phyloP scores from a whole-genome alignment of 2,329 filamentous ascomycete genomes.

The Aureobasidium mangrovei region DNA sequence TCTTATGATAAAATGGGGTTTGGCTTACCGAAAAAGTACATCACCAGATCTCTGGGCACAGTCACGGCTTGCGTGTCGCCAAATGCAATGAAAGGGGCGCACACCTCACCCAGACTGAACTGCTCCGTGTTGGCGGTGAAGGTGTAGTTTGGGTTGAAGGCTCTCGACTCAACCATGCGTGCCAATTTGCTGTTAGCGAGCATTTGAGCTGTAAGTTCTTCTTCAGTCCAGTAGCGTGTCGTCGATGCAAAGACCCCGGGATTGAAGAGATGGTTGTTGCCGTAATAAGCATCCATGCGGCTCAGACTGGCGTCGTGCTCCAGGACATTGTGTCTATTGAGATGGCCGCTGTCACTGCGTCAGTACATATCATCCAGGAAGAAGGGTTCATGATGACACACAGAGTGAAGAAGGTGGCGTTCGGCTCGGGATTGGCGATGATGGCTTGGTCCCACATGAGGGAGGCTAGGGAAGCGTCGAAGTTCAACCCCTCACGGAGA shows the following conservation, averaged over 20 bases:
- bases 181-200: background rate
- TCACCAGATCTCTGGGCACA: background rate
- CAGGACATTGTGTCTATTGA: background rate
- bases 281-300: background rate
- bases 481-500: background rate
- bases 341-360: background rate
- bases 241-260: background rate
- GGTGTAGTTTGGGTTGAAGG: background rate
- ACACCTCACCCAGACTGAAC: background rate
- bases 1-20: too few species aligned
- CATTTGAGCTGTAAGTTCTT: background rate
- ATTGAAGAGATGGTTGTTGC: background rate
- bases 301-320: background rate
- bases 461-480: background rate
- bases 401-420: background rate
- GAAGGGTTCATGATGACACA: background rate
- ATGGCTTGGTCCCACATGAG: slow-evolving; percentile 5
- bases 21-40: background rate
- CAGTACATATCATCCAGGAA: background rate
- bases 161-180: background rate
- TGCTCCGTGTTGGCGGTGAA: background rate
- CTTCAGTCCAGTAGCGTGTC: background rate
- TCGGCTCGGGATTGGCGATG: background rate
- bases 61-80: background rate
- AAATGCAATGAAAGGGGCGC: background rate